phyloP scores from a whole-genome alignment of 805 yeast genomes.

The Candida arabinofermentans region DNA sequence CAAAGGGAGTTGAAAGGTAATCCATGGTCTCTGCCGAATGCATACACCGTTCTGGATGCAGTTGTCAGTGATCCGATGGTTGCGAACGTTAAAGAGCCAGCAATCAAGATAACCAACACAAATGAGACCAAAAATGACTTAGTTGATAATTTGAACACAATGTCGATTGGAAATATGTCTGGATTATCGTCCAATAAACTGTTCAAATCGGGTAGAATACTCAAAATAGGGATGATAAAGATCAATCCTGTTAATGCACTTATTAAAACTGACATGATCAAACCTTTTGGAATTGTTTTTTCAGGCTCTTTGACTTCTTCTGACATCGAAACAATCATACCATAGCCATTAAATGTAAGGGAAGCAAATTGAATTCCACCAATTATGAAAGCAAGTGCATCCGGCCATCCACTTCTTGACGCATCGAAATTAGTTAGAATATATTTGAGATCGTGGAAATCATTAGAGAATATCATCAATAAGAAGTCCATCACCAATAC shows the following conservation, averaged over 20 bases:
- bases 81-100: slow-evolving; percentile 70
- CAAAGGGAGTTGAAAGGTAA: slow-evolving; percentile 62
- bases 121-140: slow-evolving; percentile 66
- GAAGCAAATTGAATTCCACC: slow-evolving; percentile 81
- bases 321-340: slow-evolving; percentile 74
- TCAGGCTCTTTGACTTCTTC: slow-evolving; percentile 81
- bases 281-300: slow-evolving; percentile 68
- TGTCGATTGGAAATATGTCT: slow-evolving; percentile 72
- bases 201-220: slow-evolving; percentile 65
- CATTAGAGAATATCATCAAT: slow-evolving; percentile 51
- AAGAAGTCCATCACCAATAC: slow-evolving; percentile 64
- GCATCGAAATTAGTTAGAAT: slow-evolving; percentile 68
- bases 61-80: slow-evolving; percentile 79
- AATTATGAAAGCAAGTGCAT: slow-evolving; percentile 63
- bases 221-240: slow-evolving; percentile 66
- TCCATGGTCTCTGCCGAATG: slow-evolving; percentile 81
- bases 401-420: slow-evolving; percentile 73
- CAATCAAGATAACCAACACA: slow-evolving; percentile 58
- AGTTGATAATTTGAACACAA: slow-evolving; percentile 68
- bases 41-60: slow-evolving; percentile 76
- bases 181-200: slow-evolving; percentile 55
- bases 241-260: slow-evolving; percentile 68
- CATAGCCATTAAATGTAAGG: slow-evolving; percentile 79
- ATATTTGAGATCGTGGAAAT: slow-evolving; percentile 54
- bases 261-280: slow-evolving; percentile 58